Base-by-base conservation (phyloP, 2,329 filamentous ascomycete species). In the Escovopsis sp. region DNA sequence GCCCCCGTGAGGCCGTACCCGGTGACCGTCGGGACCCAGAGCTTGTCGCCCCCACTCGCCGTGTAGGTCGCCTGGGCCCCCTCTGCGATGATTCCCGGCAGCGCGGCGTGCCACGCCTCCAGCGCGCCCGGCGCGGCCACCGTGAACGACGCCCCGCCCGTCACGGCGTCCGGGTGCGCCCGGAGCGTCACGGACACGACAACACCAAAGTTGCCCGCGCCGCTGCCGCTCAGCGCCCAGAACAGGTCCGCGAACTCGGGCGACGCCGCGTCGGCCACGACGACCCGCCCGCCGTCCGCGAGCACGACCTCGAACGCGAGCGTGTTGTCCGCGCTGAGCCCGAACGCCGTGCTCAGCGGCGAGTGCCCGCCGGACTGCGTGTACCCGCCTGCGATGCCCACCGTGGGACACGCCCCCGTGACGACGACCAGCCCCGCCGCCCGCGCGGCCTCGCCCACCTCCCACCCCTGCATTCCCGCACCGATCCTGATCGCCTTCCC, bases 341-440 rank as follows among this genome's bases (percentile, higher is more conserved):
- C 77, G 42, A 70, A 73, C 7, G 54, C 56, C 0, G 68, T 68
- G 12, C 62, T 63, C 3, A 80, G 61, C 1, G 67, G 60, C 1
- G 65, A 67, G 50, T 77, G 73, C 0, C 77, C 77, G 15, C 73
- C 77, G 5, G 74, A 75, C 51, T 76, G 72, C 2, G 64, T 69
- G 50, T 73, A 82, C 1, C 77, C 76, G n/a, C 77, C 78, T 0
- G 72, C 69, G 2, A 76, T 51, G 1, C 76, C 75, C 7, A 81
- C 75, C 0, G 68, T 72, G 1, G 55, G 50, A 45, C 73, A 73
- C 15, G 72, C 70, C 7, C 75, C 75, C 15, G 69, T 72, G 6
- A 78, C 67, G 0, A 75, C 62, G 0, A 63, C 65, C 6, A 70
- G 58, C 0, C 65, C 66, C 9, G 65, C 54, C 12, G 62, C 53